phyloP scores from a whole-genome alignment of 176 grass and related monocot genomes.

The Carex parvula region DNA sequence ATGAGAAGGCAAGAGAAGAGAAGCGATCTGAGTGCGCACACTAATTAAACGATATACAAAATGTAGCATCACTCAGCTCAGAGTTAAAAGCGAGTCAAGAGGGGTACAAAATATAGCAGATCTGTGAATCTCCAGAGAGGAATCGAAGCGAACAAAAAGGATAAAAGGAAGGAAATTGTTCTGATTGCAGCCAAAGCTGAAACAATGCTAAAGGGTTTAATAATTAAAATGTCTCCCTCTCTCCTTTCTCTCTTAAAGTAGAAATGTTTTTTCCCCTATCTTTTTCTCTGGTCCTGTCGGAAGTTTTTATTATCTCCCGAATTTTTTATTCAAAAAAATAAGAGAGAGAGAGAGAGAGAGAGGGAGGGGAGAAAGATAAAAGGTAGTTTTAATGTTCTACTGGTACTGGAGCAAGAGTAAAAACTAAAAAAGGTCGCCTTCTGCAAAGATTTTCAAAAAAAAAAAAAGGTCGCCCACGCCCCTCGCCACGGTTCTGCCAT shows the following conservation, averaged over 20 bases:
- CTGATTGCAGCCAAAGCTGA: constrained; percentile 1
- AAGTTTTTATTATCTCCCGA: constrained; percentile 4
- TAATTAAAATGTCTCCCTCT: constrained; percentile 1
- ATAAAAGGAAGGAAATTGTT: not conserved
- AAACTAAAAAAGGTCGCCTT: not conserved
- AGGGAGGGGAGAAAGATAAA: not conserved
- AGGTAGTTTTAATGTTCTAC: constrained; percentile 16
- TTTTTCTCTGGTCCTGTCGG: constrained; percentile 16
- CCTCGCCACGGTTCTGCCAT: not conserved
- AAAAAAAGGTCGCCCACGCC: not conserved
- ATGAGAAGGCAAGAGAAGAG: not conserved
- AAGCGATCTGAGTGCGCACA: constrained; percentile 3
- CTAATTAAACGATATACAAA: not conserved
- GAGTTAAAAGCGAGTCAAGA: not conserved
- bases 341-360: not conserved
- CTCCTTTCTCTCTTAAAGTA: not conserved
- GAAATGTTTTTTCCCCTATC: constrained; percentile 7
- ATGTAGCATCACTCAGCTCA: not conserved
- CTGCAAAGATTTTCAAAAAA: no score
- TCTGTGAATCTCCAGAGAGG: constrained; percentile 9
- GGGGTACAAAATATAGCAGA: not conserved
- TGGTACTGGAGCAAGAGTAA: not conserved
- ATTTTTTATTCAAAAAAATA: constrained; percentile 7
- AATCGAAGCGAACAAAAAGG: not conserved
- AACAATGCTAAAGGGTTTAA: constrained; percentile 7